These are phyloP conservation scores for Microthlaspi erraticum DNA, from an alignment of 345 rosid genomes.

Conservation along the genomic window DNA sequence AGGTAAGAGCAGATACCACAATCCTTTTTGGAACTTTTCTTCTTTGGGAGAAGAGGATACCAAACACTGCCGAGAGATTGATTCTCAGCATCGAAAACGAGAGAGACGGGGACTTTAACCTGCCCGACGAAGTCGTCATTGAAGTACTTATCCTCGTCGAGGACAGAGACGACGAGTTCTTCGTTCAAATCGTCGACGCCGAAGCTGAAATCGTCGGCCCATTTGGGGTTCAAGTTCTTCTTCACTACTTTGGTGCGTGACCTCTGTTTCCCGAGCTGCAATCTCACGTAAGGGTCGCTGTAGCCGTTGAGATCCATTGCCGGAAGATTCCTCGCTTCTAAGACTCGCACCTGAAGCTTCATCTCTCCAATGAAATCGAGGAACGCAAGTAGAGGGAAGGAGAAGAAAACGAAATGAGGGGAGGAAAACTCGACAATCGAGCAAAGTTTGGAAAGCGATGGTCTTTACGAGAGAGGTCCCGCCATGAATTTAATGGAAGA, in stretches of 20 bases:
- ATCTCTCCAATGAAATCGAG: slow-evolving; percentile 40
- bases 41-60: slow-evolving; percentile 80
- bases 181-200: slow-evolving; percentile 93
- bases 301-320: slow-evolving; percentile 87
- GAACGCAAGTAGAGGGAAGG: not conserved
- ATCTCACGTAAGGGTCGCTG: slow-evolving; percentile 90
- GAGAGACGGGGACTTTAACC: slow-evolving; percentile 65
- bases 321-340: slow-evolving; percentile 87
- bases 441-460: slow-evolving; percentile 1
- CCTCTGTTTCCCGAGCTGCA: slow-evolving; percentile 80
- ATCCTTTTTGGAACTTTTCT: slow-evolving; percentile 76
- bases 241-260: slow-evolving; percentile 81
- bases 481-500: not conserved
- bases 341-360: slow-evolving; percentile 78
- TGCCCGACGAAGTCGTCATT: slow-evolving; percentile 86
- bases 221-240: slow-evolving; percentile 83
- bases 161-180: slow-evolving; percentile 73
- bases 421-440: slow-evolving; percentile 2
- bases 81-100: slow-evolving; percentile 73
- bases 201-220: slow-evolving; percentile 92
- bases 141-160: slow-evolving; percentile 92
- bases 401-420: not conserved
- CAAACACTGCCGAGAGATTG: slow-evolving; percentile 80
- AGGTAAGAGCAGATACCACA: slow-evolving; percentile 62
- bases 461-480: slow-evolving; percentile 17